Evolutionary conservation across 2,329 filamentous ascomycete species (phyloP), one percentile per base, ranked within the genome.

Genomic region (Colletotrichum sp.): DNA sequence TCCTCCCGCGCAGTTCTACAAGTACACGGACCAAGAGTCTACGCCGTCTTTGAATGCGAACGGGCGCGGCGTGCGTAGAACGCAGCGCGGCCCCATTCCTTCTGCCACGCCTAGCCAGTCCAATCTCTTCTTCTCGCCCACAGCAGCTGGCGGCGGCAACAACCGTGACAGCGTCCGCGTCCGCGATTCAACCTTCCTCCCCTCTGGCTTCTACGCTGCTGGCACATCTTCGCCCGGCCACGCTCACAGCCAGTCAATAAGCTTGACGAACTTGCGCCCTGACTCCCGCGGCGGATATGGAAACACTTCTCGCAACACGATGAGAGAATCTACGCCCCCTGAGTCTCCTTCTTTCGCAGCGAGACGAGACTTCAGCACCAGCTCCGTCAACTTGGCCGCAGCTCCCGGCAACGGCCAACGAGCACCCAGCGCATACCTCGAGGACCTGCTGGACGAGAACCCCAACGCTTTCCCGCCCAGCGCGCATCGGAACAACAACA

Each of bases 121-220:
- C 48, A 95, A 94, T 77, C 89, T 99, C 18, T 99, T 99, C 90
- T 99, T 98, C 88, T 98, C 96, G 9, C 97, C 97, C 1, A 99
- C 97, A 1, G 96, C 96, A 2, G 92, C 91, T 57, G 88, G 91
- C 9, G 90, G 89, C 72, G 94, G 86, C 76, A 85, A 89, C 52
- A 91, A 91, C 79, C 28, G 39, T 26, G n/a, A 60, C 64, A 76
- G 48, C 28, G 66, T 68, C 70, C 93, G 96, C 70, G 92, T 64
- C 64, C 93, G 96, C 69, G 92, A 91, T 75, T 98, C 95, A 2
- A 89, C 89, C n/a, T 98, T 96, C 82, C 89, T 98, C 24, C 96
- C 96, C 18, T 94, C 96, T 5, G 96, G 96, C 2, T 98, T 98
- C 86, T 99, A 99, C 82, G 93, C 95, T 36, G 91, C 95, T 7